Evolutionary conservation across 495 filamentous ascomycete species (phyloP), one percentile per base, ranked within the genome.

Genomic region (Haplographium delicatum): DNA sequence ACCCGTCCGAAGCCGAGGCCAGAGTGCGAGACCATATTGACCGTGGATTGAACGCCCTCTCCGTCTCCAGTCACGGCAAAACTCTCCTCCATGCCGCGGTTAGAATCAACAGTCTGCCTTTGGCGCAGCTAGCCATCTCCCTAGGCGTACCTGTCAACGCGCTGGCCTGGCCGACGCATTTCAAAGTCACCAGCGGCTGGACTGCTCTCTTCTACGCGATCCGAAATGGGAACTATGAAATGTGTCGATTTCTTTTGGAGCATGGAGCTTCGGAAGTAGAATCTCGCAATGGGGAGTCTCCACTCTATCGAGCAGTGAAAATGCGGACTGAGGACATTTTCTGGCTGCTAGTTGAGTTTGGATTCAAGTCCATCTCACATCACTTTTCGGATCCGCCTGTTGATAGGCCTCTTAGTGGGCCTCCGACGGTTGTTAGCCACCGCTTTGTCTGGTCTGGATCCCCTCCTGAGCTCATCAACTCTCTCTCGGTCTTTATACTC

Each of bases 281-380:
- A 31, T 31, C 28, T 31, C 28, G 28, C 28, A 31, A 31, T 6
- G 28, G 28, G 28, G 28, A 31, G 28, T 31, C 28, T 31, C 34
- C 34, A 38, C 34, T 38, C 34, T 38, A 38, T 38, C 34, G 34
- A 38, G 34, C 34, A 38, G 34, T 38, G 34, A 38, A 38, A 38
- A 38, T 38, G 34, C 34, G 18, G 34, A 38, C 34, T 38, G 40
- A 43, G 23, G 23, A 26, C 40, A 26, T 43, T 43, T 43, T 43
- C 23, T 43, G 40, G 40, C 18, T 43, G 23, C 40, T 43, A 18
- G 40, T 43, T 43, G 40, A 43, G 40, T 43, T 23, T 26, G 40
- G 40, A 23, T 26, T 43, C 18, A 43, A 38, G 34, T 38, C 34
- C 34, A 38, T 38, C 34, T 38, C 34, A 38, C 34, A 38, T 38